phyloP scores from a whole-genome alignment of 208 protist genomes.

The Leishmania tarentolae region DNA sequence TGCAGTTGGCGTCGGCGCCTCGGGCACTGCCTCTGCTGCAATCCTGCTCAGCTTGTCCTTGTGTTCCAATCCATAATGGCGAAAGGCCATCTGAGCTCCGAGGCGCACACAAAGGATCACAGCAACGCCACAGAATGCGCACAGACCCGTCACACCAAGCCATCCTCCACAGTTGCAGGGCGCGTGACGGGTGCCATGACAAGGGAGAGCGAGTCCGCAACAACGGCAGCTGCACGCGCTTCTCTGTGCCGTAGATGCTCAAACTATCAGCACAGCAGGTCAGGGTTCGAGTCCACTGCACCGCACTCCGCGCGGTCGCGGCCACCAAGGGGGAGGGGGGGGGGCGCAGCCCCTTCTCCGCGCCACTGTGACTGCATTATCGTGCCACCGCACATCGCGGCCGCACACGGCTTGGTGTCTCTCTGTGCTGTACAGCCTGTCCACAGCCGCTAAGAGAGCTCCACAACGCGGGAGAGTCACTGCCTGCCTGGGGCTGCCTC shows the following conservation, averaged over 20 bases:
- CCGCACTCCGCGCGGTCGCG: neutral
- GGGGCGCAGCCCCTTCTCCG: neutral
- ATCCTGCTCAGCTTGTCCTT: neutral
- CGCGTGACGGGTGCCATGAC: neutral
- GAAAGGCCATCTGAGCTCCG: neutral
- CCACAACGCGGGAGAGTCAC: neutral
- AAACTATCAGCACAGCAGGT: neutral
- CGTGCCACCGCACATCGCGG: neutral
- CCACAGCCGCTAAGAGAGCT: neutral
- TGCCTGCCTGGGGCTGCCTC: neutral
- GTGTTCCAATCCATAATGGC: neutral
- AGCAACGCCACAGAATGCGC: neutral
- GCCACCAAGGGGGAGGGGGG: neutral
- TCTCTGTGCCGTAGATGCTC: neutral
- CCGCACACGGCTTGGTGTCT: neutral
- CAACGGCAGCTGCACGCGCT: neutral
- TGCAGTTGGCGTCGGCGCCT: neutral
- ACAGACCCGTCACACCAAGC: neutral
- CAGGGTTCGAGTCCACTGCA: neutral
- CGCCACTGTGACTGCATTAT: neutral
- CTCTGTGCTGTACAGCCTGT: neutral
- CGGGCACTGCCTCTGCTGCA: neutral
- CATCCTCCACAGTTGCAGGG: neutral
- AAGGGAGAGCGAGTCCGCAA: neutral
- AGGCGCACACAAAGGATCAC: neutral